Conservation (phyloP, 768 basidiomycete species). For the Neoboletus brunneissimus region DNA sequence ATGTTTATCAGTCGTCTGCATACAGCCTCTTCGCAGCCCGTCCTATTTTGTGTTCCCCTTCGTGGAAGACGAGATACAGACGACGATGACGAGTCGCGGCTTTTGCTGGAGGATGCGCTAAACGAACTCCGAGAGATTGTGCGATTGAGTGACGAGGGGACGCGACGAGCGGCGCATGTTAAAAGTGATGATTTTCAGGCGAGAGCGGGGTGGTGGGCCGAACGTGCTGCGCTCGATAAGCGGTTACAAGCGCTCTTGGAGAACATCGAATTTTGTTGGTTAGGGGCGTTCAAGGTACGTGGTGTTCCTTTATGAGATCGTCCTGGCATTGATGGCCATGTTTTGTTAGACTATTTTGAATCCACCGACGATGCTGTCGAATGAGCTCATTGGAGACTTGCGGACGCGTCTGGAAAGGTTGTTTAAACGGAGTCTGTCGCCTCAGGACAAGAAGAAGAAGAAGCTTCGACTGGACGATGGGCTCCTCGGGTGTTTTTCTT, state of each 20-base stretch:
- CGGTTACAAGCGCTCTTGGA: constrained; percentile 71
- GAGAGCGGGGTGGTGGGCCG: constrained; percentile 82
- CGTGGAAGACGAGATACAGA: constrained; percentile 77
- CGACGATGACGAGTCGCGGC: constrained; percentile 66
- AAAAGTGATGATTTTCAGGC: constrained; percentile 64
- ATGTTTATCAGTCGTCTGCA: constrained; percentile 83
- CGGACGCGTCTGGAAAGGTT: constrained; percentile 69
- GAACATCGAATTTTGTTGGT: constrained; percentile 94
- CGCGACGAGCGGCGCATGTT: constrained; percentile 68
- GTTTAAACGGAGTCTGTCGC: constrained; percentile 62
- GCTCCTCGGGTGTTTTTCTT: constrained; percentile 84
- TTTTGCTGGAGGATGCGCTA: constrained; percentile 73
- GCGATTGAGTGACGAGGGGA: constrained; percentile 69
- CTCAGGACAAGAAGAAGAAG: constrained; percentile 58
- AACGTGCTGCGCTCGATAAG: constrained; percentile 70
- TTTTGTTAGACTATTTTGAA: constrained; percentile 55
- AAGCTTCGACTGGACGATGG: constrained; percentile 64
- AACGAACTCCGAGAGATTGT: constrained; percentile 79
- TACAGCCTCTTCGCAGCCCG: constrained; percentile 47
- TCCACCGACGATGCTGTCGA: constrained; percentile 40
- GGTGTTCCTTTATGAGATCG: background rate
- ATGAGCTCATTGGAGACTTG: constrained; percentile 53
- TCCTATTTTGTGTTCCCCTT: constrained; percentile 88
- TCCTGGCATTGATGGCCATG: background rate
- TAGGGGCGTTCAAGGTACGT: constrained; percentile 93